Evolutionary conservation across 768 basidiomycete genomes (phyloP), one percentile per base, ranked within the genome.

Genomic region (Jaapia argillacea): DNA sequence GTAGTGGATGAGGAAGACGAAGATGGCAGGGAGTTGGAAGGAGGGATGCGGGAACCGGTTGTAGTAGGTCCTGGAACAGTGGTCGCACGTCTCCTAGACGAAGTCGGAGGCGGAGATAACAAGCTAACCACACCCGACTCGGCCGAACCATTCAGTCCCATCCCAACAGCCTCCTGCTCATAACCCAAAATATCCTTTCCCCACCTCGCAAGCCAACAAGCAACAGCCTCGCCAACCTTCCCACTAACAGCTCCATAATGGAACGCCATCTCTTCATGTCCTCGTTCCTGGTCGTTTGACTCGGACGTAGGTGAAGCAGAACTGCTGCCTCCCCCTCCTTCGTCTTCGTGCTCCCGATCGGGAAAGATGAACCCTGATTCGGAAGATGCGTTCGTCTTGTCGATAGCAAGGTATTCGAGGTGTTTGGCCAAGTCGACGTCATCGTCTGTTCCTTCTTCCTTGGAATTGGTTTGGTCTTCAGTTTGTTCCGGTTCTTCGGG

Each of bases 131-230:
- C n/a, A n/a, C n/a, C n/a, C n/a, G n/a, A n/a, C n/a, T n/a, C n/a
- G n/a, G n/a, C n/a, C 28, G 10, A 16, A 10, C 10, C 28, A 16
- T 10, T 16, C 28, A 10, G 10, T 52, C 40, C 45, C 47, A 43
- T 36, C 43, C 14, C 36, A 45, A 28, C 48, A 35, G 6, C 49
- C 33, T 60, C 61, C 50, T 79, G 72, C 54, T 89, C 86, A 24
- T 73, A 69, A 6, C 55, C 54, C n/a, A 94, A 69, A 48, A 94
- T 70, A 55, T 96, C 91, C 10, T 63, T 57, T 0, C 81, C 87
- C 92, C 92, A 97, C 36, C 87, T 70, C 1, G 81, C 72, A 14
- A 96, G 67, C 90, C 91, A 97, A 58, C 85, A 88, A 2, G 76
- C 75, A 51, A 83, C 82, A 0, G 88, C 83, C 61, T 94, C 90